Evolutionary conservation across 306 rosid genomes (phyloP), one percentile per base, ranked within the genome.

Genomic region (Prosopis cineraria): DNA sequence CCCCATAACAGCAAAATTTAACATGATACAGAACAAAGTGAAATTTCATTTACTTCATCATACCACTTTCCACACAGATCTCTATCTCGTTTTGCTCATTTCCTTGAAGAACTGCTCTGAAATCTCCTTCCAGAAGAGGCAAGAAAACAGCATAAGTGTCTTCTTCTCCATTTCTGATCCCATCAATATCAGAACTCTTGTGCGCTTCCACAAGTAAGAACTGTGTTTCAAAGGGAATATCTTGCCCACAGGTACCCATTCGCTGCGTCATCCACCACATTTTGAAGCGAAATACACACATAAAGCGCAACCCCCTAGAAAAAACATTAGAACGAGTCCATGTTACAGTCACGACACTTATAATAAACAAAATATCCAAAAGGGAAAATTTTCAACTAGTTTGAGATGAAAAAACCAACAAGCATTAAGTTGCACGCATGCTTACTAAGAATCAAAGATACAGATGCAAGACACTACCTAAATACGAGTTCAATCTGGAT

Each of bases 211-310:
- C 85, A 44, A 95, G 84, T 91, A 94, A 79, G 79, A 92, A 95
- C 71, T 95, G 98, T 0, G 98, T 95, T 87, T 94, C 98, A 63
- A 89, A 24, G 4, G 98, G 98, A 19, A 94, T 40, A 24, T 94
- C 97, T 52, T 87, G 68, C 47, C 98, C 97, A 13, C 79, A 78
- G 29, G 36, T 81, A 0, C 98, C 97, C 94, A 94, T 94, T 83
- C 97, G 88, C 85, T 95, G 97, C 5, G 98, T 89, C 98, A 95
- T 92, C 98, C 98, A 95, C 98, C 98, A 95, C 90, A 95, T 71
- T 41, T 92, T 95, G 86, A 95, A 95, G 40, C 98, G 91, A 34
- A 92, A 92, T 20, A 81, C 82, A 58, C 98, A 84, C 96, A 95
- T 89, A 70, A 95, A 91, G 1, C 93, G 70, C 90, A 92, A 76